Conservation (phyloP, 1,284 basidiomycete species). For the Sporisorium scitamineum region DNA sequence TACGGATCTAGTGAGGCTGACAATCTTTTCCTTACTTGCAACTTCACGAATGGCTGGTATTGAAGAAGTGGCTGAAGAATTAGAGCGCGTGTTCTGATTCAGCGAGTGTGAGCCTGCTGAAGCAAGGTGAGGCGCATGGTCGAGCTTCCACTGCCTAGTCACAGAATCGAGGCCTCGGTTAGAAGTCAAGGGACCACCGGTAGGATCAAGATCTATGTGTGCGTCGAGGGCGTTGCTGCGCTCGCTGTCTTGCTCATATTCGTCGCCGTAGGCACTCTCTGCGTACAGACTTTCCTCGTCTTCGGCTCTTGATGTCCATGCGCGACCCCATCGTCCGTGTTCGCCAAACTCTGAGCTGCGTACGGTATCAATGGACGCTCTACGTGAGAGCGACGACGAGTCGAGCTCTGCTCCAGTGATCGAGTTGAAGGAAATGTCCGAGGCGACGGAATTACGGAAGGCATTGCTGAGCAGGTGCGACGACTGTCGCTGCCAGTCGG, state of each 20-base stretch:
- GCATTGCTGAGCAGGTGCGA: conserved; percentile 44
- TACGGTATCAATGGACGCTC: conserved; percentile 60
- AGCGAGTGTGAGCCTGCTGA: neutral
- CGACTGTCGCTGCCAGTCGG: conserved; percentile 35
- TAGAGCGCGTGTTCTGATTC: neutral
- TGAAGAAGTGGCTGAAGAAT: neutral
- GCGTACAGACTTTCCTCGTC: conserved; percentile 59
- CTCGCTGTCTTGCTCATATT: conserved; percentile 11
- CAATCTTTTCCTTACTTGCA: conserved; percentile 48
- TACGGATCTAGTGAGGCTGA: conserved; percentile 48
- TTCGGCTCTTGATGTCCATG: conserved; percentile 55
- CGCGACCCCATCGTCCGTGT: conserved; percentile 58
- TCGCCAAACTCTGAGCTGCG: conserved; percentile 62
- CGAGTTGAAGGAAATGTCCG: conserved; percentile 58
- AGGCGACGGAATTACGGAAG: conserved; percentile 55
- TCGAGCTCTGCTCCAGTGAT: conserved; percentile 39
- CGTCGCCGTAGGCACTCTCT: conserved; percentile 38
- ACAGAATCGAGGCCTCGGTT: conserved; percentile 29
- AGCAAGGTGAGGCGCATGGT: conserved; percentile 9
- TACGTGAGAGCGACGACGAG: conserved; percentile 19
- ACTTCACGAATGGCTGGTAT: conserved; percentile 37
- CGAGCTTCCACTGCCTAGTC: conserved; percentile 37
- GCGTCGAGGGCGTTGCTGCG: conserved; percentile 3
- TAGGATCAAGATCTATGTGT: conserved; percentile 25
- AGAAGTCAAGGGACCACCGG: conserved; percentile 9